phyloP scores from a whole-genome alignment of 495 filamentous ascomycete genomes.

The Staphylotrichum longicolle region DNA sequence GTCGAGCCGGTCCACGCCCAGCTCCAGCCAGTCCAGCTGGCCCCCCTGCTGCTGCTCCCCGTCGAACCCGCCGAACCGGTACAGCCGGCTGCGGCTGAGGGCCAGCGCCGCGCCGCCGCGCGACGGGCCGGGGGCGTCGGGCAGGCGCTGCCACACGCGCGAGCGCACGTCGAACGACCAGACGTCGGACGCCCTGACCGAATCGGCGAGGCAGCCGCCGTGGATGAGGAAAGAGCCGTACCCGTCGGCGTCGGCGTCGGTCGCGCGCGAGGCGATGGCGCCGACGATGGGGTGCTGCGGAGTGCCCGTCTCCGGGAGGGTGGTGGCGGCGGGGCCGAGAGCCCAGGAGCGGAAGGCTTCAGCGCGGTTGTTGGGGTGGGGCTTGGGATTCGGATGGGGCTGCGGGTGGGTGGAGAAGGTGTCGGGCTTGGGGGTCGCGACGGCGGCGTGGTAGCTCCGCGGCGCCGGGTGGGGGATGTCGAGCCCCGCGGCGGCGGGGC shows the following conservation, averaged over 20 bases:
- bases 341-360: slow-evolving; percentile 45
- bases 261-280: slow-evolving; percentile 43
- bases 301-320: slow-evolving; percentile 40
- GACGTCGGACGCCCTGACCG: slow-evolving; percentile 48
- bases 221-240: slow-evolving; percentile 66
- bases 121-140: slow-evolving; percentile 57
- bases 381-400: slow-evolving; percentile 14
- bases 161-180: slow-evolving; percentile 67
- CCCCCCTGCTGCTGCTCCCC: slow-evolving; percentile 64
- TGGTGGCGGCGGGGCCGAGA: slow-evolving; percentile 40
- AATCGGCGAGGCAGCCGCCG: slow-evolving; percentile 61
- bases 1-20: slow-evolving; percentile 45
- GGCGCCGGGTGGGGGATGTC: slow-evolving; percentile 31
- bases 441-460: slow-evolving; percentile 49
- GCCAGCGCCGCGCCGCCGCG: slow-evolving; percentile 65
- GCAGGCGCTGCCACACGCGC: slow-evolving; percentile 59
- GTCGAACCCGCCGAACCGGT: slow-evolving; percentile 72
- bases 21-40: slow-evolving; percentile 59
- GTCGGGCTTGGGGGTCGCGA: slow-evolving; percentile 48
- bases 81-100: slow-evolving; percentile 53
- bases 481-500: slow-evolving; percentile 32
- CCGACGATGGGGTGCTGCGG: slow-evolving; percentile 51
- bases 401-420: slow-evolving; percentile 29
- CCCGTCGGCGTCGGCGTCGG: slow-evolving; percentile 47
- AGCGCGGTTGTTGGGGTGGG: slow-evolving; percentile 5